Base-by-base conservation (phyloP, 1,284 basidiomycete species). In the Cutaneotrichosporon cutaneum region DNA sequence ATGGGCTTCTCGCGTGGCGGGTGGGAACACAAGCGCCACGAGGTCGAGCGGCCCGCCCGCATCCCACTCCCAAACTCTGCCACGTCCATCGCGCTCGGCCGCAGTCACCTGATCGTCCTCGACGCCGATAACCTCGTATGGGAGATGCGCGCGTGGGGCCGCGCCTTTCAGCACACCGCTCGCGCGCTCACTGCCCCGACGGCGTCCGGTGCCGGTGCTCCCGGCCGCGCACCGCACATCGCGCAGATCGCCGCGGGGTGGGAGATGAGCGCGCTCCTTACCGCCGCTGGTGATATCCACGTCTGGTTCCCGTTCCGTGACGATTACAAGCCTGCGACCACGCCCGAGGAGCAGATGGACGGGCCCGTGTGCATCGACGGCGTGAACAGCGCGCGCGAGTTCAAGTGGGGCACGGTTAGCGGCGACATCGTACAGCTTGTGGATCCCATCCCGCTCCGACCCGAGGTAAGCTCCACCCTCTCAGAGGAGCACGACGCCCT, bases 181-280 rank as follows among this genome's bases (percentile, higher is more conserved):
- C 57, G 63, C 2, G 60, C 60, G 14, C 64, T 77, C 21, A 76
- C 73, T 0, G 63, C 74, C 2, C 72, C 75, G 3, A 54, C 65
- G 3, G 63, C 66, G 21, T 60, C 69, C 10, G 72, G 74, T 7
- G 64, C 68, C 0, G 66, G 56, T 11, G 35, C 48, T 1, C 48
- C 65, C 2, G 62, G 63, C 0, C 59, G 60, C 21, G 58, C 68
- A 6, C 66, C 67, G 18, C 70, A 74, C 47, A 67, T 81, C 45
- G 71, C 84, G 2, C 90, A 92, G 74, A 82, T 91, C 32, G 88
- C 88, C 0, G 71, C 76, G 62, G 92, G 92, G n/a, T 93, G 90
- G 92, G 67, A 72, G 6, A 88, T 88, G 75, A 88, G 87, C 8
- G 83, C 87, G 2, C 82, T 86, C 35, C 84, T 94, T 63, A 88